Evolutionary conservation across 2,329 filamentous ascomycete species (phyloP).

Genomic region (Botryotinia calthae): DNA sequence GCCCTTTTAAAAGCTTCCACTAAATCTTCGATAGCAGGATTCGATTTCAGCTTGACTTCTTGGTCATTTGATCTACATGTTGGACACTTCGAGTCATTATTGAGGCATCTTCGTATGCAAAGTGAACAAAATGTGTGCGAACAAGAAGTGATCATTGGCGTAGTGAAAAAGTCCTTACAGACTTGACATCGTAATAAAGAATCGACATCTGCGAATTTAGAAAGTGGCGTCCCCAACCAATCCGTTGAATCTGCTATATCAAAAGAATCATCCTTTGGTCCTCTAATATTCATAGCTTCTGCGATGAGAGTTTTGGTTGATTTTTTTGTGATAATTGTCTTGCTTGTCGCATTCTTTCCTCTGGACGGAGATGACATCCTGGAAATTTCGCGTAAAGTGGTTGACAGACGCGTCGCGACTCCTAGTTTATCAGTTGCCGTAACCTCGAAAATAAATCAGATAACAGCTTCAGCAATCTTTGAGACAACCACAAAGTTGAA

Average conservation of each 20-base stretch:
- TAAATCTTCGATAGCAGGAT: conserved; percentile 81
- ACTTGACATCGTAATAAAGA: conserved; percentile 89
- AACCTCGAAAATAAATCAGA: conserved; percentile 17
- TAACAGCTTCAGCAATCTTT: conserved; percentile 9
- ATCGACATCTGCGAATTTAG: conserved; percentile 69
- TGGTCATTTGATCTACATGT: conserved; percentile 77
- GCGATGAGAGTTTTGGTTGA: neutral
- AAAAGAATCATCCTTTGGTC: conserved; percentile 27
- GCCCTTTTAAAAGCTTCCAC: conserved; percentile 73
- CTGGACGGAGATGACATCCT: conserved; percentile 19
- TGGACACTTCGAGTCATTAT: conserved; percentile 82
- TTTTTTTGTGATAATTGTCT: neutral
- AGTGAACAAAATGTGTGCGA: conserved; percentile 95
- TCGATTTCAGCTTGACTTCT: conserved; percentile 78
- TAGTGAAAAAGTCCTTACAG: conserved; percentile 95
- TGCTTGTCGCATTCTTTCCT: conserved; percentile 23
- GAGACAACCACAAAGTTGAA: conserved; percentile 18
- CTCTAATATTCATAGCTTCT: conserved; percentile 22
- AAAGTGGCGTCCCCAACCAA: conserved; percentile 71
- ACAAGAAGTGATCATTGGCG: conserved; percentile 92
- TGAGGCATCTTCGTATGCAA: conserved; percentile 85
- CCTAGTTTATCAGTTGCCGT: neutral
- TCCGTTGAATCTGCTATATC: conserved; percentile 76
- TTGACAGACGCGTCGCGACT: conserved; percentile 20
- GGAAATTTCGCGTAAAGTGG: conserved; percentile 35